Conservation (phyloP, 225 moss, liverwort and hornwort species). For the Asterella californica region DNA sequence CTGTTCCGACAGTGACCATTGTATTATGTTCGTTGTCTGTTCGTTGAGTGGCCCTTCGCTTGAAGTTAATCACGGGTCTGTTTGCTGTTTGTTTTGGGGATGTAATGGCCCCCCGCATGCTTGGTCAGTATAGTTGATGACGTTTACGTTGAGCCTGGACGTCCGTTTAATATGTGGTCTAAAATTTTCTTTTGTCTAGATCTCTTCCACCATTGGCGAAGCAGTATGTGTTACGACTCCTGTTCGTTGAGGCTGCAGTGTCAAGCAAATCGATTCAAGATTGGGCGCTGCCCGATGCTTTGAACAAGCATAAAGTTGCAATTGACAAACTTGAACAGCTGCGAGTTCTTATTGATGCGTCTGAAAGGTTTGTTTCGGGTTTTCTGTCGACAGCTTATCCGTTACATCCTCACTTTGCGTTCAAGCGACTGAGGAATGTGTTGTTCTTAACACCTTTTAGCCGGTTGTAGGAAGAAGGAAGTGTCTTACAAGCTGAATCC, state of each 20-base stretch:
- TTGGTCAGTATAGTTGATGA: too few species aligned
- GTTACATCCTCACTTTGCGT: not conserved
- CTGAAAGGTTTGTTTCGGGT: constrained; percentile 49
- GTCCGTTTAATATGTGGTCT: too few species aligned
- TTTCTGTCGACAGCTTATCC: not conserved
- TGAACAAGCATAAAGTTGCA: constrained; percentile 75
- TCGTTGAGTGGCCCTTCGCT: too few species aligned
- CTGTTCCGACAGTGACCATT: too few species aligned
- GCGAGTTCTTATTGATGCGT: constrained; percentile 55
- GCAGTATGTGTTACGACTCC: constrained; percentile 79
- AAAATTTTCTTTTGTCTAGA: constrained; percentile 22
- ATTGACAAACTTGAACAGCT: constrained; percentile 75
- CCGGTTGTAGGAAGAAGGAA: constrained; percentile 57
- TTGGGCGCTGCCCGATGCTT: constrained; percentile 70
- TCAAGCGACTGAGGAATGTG: not conserved
- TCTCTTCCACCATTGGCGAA: constrained; percentile 81
- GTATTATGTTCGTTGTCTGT: too few species aligned
- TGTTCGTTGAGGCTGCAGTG: constrained; percentile 64
- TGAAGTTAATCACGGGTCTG: too few species aligned
- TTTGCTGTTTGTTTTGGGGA: too few species aligned
- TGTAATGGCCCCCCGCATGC: too few species aligned
- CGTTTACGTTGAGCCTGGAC: too few species aligned
- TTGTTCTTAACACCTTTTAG: not conserved
- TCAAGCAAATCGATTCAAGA: constrained; percentile 68
- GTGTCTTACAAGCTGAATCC: constrained; percentile 72